Evolutionary conservation across 73 alveolate species (phyloP).

Genomic region (Paramecium sexaurelia): DNA sequence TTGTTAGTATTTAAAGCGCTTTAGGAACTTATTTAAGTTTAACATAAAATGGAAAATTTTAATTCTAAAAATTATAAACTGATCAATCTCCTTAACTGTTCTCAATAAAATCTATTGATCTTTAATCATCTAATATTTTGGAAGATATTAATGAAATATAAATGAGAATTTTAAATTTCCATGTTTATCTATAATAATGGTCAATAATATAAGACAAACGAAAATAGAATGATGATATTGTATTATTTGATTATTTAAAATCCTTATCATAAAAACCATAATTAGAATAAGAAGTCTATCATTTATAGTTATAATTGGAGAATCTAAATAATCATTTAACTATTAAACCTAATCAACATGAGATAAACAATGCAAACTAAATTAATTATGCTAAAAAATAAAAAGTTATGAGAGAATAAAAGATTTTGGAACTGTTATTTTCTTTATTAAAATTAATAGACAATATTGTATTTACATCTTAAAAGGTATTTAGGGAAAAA

Average conservation of each 20-base stretch:
- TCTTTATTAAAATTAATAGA: not conserved
- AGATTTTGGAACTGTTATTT: not conserved
- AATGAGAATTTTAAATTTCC: not conserved
- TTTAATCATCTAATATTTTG: not conserved
- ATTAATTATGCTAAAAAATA: not conserved
- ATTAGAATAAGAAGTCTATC: not conserved
- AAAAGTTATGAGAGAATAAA: not conserved
- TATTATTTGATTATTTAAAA: not conserved
- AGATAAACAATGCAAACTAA: not conserved
- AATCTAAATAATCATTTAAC: not conserved
- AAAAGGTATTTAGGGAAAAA: not conserved
- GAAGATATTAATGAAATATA: constrained; percentile 16
- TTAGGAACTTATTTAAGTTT: not conserved
- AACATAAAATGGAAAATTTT: not conserved
- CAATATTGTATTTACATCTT: not conserved
- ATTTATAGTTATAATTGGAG: not conserved
- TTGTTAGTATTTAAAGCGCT: not conserved
- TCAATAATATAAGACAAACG: not conserved
- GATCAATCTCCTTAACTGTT: not conserved
- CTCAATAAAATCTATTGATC: not conserved
- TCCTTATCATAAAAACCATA: not conserved
- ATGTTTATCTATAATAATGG: not conserved
- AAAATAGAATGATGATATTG: not conserved
- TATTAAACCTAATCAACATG: not conserved
- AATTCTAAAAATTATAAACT: not conserved